A percentile compares a stretch with the other conserved stretches of the same genome.
These are phyloP conservation scores for Entrophospora sp. DNA, from an alignment of 192 early-diverging fungal genomes.

Conservation along the genomic window DNA sequence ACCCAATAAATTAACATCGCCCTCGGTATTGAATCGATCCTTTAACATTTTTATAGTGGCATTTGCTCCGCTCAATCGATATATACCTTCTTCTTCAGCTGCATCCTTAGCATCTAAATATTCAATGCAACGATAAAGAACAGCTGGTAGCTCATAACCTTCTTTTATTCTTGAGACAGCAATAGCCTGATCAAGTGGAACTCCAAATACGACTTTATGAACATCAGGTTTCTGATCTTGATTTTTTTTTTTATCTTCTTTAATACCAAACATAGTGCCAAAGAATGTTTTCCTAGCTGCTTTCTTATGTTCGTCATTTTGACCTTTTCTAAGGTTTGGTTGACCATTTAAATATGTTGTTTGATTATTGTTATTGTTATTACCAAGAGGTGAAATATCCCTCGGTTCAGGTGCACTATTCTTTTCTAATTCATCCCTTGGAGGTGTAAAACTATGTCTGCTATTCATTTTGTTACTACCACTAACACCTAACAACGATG, in stretches of 20 bases:
- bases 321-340: background rate
- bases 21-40: slow-evolving; percentile 74
- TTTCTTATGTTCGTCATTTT: background rate
- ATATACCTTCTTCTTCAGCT: slow-evolving; percentile 87
- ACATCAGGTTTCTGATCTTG: slow-evolving; percentile 6
- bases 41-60: slow-evolving; percentile 65
- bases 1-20: slow-evolving; percentile 62
- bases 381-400: background rate
- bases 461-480: too few species aligned
- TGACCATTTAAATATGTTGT: background rate
- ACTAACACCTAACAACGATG: too few species aligned
- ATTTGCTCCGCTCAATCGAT: slow-evolving; percentile 79
- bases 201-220: slow-evolving; percentile 65
- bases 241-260: slow-evolving; percentile 23
- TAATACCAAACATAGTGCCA: slow-evolving; percentile 16
- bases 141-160: slow-evolving; percentile 74
- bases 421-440: too few species aligned
- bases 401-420: background rate
- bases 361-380: too few species aligned
- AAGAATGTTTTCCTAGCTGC: slow-evolving; percentile 14
- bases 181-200: slow-evolving; percentile 72
- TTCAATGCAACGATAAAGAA: slow-evolving; percentile 93
- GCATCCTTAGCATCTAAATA: slow-evolving; percentile 89
- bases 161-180: slow-evolving; percentile 62
- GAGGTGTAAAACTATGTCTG: too few species aligned